Evolutionary conservation across 108 stramenopile species (phyloP).

Genomic region (Stephanodiscus minutulus): DNA sequence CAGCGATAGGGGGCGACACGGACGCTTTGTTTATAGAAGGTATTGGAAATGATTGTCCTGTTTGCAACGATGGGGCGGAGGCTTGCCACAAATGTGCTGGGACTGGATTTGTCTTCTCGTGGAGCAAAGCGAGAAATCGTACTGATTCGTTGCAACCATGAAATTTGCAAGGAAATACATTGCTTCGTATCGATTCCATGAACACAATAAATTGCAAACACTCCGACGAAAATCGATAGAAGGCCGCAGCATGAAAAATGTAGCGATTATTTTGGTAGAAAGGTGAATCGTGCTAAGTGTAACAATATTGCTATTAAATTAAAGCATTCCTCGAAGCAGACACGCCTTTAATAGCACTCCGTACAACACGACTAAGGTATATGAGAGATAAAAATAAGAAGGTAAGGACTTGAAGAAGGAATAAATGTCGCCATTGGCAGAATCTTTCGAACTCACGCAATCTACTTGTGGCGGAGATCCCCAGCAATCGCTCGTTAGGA

Average conservation of each 20-base stretch:
- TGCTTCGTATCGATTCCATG: not conserved
- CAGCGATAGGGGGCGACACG: constrained; percentile 33
- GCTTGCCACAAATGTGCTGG: constrained; percentile 37
- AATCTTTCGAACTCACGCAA: constrained; percentile 14
- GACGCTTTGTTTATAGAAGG: constrained; percentile 42
- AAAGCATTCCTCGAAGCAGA: not conserved
- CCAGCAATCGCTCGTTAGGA: constrained; percentile 47
- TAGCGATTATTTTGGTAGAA: not conserved
- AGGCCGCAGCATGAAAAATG: not conserved
- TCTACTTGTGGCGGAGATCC: constrained; percentile 40
- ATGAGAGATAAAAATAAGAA: not conserved
- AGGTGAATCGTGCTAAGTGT: not conserved
- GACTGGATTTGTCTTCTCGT: constrained; percentile 37
- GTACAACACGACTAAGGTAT: constrained; percentile 34
- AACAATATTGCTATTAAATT: not conserved
- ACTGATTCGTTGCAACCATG: constrained; percentile 16
- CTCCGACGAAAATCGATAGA: not conserved
- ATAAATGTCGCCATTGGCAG: not conserved
- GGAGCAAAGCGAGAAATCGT: constrained; percentile 20
- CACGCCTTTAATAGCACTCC: constrained; percentile 20
- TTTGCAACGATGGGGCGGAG: constrained; percentile 43
- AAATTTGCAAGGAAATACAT: not conserved
- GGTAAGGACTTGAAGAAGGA: not conserved
- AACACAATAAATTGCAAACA: not conserved
- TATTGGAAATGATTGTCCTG: constrained; percentile 36